Percentiles rank a stretch among this genome's conserved stretches.
These are phyloP conservation scores for Vanderwaltozyma verrucispora DNA, from an alignment of 805 yeast genomes.

Conservation along the genomic window DNA sequence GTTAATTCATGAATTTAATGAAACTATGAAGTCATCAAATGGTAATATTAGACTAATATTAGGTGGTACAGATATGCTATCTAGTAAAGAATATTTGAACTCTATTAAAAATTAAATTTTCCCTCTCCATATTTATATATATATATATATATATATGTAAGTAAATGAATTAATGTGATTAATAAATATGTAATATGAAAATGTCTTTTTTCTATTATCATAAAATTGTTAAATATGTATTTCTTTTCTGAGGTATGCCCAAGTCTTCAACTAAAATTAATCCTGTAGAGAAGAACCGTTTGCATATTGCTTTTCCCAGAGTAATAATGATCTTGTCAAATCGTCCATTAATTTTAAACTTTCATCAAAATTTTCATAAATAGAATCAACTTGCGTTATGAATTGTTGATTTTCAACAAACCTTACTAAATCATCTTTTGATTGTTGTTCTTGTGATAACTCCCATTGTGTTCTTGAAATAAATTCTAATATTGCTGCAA, in stretches of 20 bases:
- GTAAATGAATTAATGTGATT: not conserved
- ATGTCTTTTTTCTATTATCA: too few species aligned
- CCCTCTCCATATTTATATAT: not conserved
- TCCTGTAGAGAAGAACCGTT: constrained; percentile 4
- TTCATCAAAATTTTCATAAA: constrained; percentile 44
- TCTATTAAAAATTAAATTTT: constrained; percentile 6
- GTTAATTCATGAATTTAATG: constrained; percentile 60
- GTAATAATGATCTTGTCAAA: constrained; percentile 56
- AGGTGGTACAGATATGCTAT: constrained; percentile 68
- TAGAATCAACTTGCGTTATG: constrained; percentile 30
- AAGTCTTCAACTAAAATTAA: not conserved
- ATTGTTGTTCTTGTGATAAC: constrained; percentile 60
- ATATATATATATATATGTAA: not conserved
- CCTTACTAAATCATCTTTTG: constrained; percentile 39
- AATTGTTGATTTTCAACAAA: constrained; percentile 35
- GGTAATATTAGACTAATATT: constrained; percentile 55
- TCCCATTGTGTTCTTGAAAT: constrained; percentile 81
- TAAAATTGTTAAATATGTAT: too few species aligned
- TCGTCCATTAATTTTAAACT: constrained; percentile 60
- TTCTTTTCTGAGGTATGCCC: too few species aligned
- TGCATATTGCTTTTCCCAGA: constrained; percentile 69
- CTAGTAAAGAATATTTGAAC: constrained; percentile 34
- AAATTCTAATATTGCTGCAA: constrained; percentile 85
- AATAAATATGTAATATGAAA: not conserved
- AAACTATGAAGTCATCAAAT: constrained; percentile 28